A percentile compares a stretch with the other conserved stretches of the same genome.
Conservation (phyloP, 2,329 filamentous ascomycete species). For the Botrytis paeoniae region DNA sequence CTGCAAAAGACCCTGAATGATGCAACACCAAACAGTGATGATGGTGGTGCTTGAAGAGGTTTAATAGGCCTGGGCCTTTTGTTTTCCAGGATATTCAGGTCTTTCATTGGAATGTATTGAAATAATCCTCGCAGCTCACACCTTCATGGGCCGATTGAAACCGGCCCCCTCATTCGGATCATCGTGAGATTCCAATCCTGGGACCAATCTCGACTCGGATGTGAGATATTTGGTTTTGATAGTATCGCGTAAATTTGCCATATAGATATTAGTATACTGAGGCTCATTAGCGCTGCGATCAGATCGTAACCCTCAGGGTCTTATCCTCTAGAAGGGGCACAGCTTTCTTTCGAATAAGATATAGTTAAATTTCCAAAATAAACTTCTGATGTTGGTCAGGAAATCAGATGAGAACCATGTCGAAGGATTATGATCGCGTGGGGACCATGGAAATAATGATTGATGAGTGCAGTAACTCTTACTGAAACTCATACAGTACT, state of each 20-base stretch:
- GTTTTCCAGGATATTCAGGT: neutral
- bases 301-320: neutral
- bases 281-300: neutral
- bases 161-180: neutral
- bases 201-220: neutral
- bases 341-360: neutral
- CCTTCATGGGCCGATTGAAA: neutral
- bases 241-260: neutral
- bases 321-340: neutral
- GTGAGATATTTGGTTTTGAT: neutral
- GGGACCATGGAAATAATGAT: neutral
- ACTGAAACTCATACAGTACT: neutral
- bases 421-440: constrained; percentile 3
- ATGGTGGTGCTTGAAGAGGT: neutral
- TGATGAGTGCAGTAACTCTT: constrained; percentile 7
- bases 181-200: neutral
- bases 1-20: neutral
- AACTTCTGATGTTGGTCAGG: neutral
- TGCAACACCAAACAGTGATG: neutral
- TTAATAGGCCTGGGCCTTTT: neutral
- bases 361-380: neutral
- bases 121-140: neutral
- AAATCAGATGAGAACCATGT: neutral
- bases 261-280: neutral
- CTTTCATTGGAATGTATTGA: neutral